phyloP scores from a whole-genome alignment of 179 eudicot genomes.

The Spergularia azorica region DNA sequence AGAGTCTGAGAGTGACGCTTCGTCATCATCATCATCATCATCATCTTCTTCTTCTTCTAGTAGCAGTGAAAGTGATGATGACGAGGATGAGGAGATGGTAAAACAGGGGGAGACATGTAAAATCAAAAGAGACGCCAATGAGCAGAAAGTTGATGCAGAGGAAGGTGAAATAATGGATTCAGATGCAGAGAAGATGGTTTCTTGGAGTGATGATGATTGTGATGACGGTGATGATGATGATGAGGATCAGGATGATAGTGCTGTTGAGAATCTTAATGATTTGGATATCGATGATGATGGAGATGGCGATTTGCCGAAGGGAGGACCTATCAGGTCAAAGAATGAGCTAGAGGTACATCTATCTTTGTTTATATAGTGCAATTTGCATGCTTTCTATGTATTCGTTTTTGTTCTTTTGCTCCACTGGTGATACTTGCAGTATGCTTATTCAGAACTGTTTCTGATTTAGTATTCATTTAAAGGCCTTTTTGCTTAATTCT shows the following conservation, averaged over 20 bases:
- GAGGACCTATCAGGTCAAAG: slow-evolving; percentile 39
- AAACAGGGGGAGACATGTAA: slow-evolving; percentile 22
- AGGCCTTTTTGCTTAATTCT: background rate
- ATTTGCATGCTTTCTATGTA: background rate
- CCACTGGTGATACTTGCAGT: background rate
- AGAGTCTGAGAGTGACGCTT: slow-evolving; percentile 40
- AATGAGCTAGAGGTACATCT: slow-evolving; percentile 30
- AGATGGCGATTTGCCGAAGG: slow-evolving; percentile 22
- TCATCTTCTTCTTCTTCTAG: slow-evolving; percentile 57
- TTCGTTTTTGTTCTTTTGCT: slow-evolving; percentile 1
- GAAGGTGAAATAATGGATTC: slow-evolving; percentile 76
- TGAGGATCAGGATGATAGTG: slow-evolving; percentile 38
- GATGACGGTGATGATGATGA: slow-evolving; percentile 33
- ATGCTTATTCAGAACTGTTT: background rate
- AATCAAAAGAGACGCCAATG: slow-evolving; percentile 16
- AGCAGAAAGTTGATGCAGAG: slow-evolving; percentile 49
- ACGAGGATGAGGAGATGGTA: slow-evolving; percentile 29
- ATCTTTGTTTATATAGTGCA: background rate
- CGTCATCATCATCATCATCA: slow-evolving; percentile 39
- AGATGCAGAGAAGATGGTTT: slow-evolving; percentile 56
- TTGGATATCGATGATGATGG: slow-evolving; percentile 28
- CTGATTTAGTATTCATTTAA: too few species aligned
- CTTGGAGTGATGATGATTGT: slow-evolving; percentile 45
- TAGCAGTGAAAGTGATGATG: slow-evolving; percentile 48
- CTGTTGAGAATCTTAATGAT: slow-evolving; percentile 25